Conservation (phyloP, 345 rosid species). For the Hibiscus mutabilis region DNA sequence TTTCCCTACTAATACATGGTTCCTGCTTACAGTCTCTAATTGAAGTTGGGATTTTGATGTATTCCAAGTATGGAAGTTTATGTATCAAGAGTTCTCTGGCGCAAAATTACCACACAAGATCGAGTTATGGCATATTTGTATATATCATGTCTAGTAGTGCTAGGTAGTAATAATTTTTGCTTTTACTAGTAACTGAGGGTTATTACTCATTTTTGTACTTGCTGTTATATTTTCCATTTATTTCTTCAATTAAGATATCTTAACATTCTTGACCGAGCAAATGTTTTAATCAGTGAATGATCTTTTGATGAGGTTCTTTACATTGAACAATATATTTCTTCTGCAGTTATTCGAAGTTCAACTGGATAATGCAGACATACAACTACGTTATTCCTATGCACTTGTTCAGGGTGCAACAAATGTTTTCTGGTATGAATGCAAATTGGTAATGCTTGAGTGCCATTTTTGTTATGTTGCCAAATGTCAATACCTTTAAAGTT, state of each 20-base stretch:
- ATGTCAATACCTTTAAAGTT: background rate
- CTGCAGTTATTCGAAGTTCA: conserved; percentile 83
- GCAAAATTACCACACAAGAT: background rate
- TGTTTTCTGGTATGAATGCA: conserved; percentile 77
- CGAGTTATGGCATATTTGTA: background rate
- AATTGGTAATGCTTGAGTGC: conserved; percentile 11
- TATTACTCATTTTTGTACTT: too few species aligned
- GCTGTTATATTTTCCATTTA: too few species aligned
- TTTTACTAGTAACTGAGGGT: background rate
- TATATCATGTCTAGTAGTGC: background rate
- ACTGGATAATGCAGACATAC: conserved; percentile 61
- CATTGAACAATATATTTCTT: conserved; percentile 11
- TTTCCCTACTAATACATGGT: background rate
- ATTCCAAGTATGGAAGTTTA: background rate
- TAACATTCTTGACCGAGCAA: background rate
- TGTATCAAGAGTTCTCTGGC: background rate
- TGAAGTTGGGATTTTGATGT: background rate
- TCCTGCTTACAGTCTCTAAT: background rate
- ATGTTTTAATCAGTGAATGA: background rate
- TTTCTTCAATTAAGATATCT: background rate
- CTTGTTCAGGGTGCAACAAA: conserved; percentile 96
- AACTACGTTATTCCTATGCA: conserved; percentile 90
- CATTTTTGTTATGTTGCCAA: background rate
- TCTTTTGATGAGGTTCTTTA: background rate
- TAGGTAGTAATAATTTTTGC: background rate